Evolutionary conservation across 345 rosid species (phyloP).

Genomic region (Eucalyptus tenuipes): DNA sequence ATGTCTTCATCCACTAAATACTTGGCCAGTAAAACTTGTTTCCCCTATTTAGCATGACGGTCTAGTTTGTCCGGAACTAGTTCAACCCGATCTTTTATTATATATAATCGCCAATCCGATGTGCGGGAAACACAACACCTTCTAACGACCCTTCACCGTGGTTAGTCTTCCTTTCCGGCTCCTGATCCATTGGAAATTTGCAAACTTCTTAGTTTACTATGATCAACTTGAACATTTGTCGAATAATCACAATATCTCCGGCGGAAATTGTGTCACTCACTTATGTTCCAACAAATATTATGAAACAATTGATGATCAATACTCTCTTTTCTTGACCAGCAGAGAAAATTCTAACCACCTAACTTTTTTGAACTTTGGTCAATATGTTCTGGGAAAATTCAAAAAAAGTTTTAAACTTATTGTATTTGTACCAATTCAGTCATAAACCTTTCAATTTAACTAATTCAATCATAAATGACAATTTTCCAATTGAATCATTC

Average conservation of each 20-base stretch:
- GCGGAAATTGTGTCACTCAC: neutral
- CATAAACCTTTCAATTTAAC: too few relatives aligned
- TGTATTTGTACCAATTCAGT: accelerated
- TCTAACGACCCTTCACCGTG: neutral
- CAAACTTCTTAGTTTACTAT: too few relatives aligned
- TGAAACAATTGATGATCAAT: neutral
- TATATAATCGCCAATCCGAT: neutral
- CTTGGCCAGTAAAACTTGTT: neutral
- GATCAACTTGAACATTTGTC: neutral
- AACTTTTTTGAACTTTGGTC: neutral
- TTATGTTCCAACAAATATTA: neutral
- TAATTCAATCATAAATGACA: too few relatives aligned
- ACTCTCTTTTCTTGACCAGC: neutral
- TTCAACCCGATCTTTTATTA: neutral
- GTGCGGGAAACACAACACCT: neutral
- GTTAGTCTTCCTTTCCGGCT: neutral
- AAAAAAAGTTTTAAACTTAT: too few relatives aligned
- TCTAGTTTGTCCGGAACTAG: neutral
- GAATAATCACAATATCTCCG: neutral
- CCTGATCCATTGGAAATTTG: neutral
- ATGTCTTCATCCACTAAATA: neutral
- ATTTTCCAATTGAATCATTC: too few relatives aligned
- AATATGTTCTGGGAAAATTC: too few relatives aligned
- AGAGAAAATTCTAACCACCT: neutral
- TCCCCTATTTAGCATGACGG: neutral